Percentiles rank a stretch among this genome's conserved stretches.
These are phyloP conservation scores for Phaeoacremonium minimum DNA, from an alignment of 2,329 filamentous ascomycete species.

Conservation along the genomic window DNA sequence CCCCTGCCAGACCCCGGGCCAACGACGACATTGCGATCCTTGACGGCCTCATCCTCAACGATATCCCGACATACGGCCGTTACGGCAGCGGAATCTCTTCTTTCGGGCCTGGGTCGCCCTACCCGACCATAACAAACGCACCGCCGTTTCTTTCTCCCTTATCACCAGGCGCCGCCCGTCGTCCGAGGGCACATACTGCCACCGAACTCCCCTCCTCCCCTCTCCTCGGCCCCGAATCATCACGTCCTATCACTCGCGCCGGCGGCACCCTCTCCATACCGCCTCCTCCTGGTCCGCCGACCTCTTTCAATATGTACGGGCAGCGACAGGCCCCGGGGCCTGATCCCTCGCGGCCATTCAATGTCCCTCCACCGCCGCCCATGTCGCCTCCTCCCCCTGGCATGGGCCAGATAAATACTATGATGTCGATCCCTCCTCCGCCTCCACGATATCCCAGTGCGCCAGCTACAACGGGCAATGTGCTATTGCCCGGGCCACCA, in stretches of 20 bases:
- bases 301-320: constrained; percentile 44
- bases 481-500: constrained; percentile 28
- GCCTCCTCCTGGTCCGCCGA: constrained; percentile 11
- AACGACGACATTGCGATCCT: constrained; percentile 11
- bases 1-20: constrained; percentile 3
- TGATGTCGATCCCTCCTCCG: constrained; percentile 46
- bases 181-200: constrained; percentile 10
- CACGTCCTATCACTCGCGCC: constrained; percentile 1
- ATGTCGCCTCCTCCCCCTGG: constrained; percentile 41
- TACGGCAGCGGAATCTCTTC: constrained; percentile 9
- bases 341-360: constrained; percentile 48
- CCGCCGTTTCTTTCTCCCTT: constrained; percentile 6
- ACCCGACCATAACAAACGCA: constrained; percentile 8
- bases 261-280: neutral
- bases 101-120: constrained; percentile 8
- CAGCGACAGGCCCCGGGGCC: constrained; percentile 42
- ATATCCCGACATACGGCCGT: constrained; percentile 12
- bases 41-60: constrained; percentile 13
- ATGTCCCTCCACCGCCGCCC: constrained; percentile 52
- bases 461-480: constrained; percentile 31
- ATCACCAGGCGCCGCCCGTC: constrained; percentile 5
- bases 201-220: constrained; percentile 9
- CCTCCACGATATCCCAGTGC: constrained; percentile 48
- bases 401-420: constrained; percentile 36
- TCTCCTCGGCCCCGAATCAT: constrained; percentile 6